phyloP scores from a whole-genome alignment of 148 eudicot species.

The Cornus florida region DNA sequence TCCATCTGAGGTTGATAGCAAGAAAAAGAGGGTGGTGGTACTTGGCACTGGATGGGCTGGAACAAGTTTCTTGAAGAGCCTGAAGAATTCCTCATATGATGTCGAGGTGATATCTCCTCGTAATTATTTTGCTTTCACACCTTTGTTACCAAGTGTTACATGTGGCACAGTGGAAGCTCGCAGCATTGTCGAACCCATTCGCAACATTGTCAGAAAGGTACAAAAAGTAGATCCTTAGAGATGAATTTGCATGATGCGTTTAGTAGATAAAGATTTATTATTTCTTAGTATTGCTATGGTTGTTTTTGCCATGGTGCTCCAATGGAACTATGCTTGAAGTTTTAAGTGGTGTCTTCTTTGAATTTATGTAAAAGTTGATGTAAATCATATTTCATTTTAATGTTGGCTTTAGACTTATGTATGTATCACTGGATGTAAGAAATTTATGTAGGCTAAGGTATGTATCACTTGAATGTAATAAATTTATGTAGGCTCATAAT shows the following conservation, averaged over 20 bases:
- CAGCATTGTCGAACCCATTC: conserved; percentile 68
- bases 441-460: neutral
- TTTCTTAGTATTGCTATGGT: neutral
- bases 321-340: neutral
- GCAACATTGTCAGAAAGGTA: conserved; percentile 54
- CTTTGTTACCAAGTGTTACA: conserved; percentile 68
- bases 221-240: neutral
- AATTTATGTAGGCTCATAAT: no score
- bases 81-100: conserved; percentile 61
- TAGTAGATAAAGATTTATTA: neutral
- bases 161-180: conserved; percentile 71
- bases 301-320: neutral
- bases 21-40: conserved; percentile 83
- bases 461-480: no score
- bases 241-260: neutral
- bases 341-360: neutral
- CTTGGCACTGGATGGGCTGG: conserved; percentile 99
- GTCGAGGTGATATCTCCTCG: conserved; percentile 66
- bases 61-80: conserved; percentile 71
- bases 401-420: neutral
- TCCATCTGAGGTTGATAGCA: conserved; percentile 34
- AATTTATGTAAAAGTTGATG: neutral
- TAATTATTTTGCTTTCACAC: conserved; percentile 67
- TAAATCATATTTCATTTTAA: neutral
- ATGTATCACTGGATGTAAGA: neutral